These are phyloP conservation scores for Corynespora cassiicola DNA, from an alignment of 2,329 filamentous ascomycete genomes.

Conservation along the genomic window DNA sequence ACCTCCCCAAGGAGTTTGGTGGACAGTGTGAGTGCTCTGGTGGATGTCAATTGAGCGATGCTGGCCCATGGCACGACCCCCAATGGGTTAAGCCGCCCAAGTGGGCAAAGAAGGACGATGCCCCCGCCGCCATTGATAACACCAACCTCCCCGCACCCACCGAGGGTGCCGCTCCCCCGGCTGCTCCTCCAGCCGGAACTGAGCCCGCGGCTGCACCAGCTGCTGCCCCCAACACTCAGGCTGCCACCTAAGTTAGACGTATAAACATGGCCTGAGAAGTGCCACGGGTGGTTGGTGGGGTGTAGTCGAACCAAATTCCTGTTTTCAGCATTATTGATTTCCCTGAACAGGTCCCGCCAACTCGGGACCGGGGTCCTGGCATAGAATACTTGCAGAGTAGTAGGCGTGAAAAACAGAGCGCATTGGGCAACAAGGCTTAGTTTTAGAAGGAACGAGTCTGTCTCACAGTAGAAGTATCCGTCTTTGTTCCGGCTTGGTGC, in stretches of 20 bases:
- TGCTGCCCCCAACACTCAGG: conserved; percentile 19
- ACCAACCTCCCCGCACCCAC: conserved; percentile 35
- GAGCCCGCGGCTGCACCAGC: conserved; percentile 21
- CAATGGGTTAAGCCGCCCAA: conserved; percentile 68
- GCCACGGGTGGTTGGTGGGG: neutral
- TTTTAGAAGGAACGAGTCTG: neutral
- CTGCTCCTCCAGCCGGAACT: conserved; percentile 21
- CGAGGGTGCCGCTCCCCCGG: conserved; percentile 18
- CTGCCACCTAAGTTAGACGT: conserved; percentile 8
- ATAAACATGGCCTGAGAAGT: neutral
- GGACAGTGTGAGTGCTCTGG: conserved; percentile 82
- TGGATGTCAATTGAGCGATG: conserved; percentile 86
- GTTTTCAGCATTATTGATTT: too few species aligned
- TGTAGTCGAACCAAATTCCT: too few species aligned
- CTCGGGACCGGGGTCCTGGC: too few species aligned
- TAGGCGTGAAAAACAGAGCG: conserved; percentile 1
- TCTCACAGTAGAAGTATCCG: too few species aligned
- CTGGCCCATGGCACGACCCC: conserved; percentile 84
- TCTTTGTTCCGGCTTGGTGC: too few species aligned
- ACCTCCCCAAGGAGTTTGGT: conserved; percentile 85
- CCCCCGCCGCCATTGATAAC: conserved; percentile 38
- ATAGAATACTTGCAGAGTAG: too few species aligned
- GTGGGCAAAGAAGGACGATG: conserved; percentile 51
- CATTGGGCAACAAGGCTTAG: conserved; percentile 1
- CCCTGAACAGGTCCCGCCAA: too few species aligned